Percentiles rank a stretch among this genome's conserved stretches.
phyloP scores from a whole-genome alignment of 805 yeast genomes.

The Lipomyces sp. region DNA sequence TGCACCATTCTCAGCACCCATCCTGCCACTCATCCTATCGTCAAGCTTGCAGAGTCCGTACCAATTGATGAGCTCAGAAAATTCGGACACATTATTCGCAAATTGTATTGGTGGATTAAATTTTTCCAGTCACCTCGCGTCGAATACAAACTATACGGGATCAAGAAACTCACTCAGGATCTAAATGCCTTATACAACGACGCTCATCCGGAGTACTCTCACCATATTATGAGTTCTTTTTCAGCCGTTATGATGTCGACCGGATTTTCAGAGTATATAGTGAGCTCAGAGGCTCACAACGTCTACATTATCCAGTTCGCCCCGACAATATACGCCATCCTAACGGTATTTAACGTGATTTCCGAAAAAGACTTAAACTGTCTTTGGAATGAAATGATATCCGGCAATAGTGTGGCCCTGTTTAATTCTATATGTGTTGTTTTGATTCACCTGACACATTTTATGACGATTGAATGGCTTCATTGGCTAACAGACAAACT shows the following conservation, averaged over 20 bases:
- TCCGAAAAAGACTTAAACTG: slow-evolving; percentile 14
- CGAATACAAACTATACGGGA: slow-evolving; percentile 29
- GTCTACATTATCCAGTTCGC: slow-evolving; percentile 28
- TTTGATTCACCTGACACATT: slow-evolving; percentile 13
- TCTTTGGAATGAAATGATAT: slow-evolving; percentile 24
- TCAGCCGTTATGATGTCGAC: slow-evolving; percentile 11
- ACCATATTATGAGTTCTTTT: slow-evolving; percentile 1
- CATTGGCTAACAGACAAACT: slow-evolving; percentile 23
- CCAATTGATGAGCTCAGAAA: slow-evolving; percentile 8
- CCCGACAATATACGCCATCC: slow-evolving; percentile 19
- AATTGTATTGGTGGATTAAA: slow-evolving; percentile 27
- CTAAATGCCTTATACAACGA: slow-evolving; percentile 19
- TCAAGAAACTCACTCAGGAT: slow-evolving; percentile 21
- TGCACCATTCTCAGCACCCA: slow-evolving; percentile 13
- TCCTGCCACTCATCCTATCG: slow-evolving; percentile 19
- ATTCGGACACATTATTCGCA: slow-evolving; percentile 16
- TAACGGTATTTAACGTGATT: slow-evolving; percentile 19
- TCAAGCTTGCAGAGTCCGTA: slow-evolving; percentile 12
- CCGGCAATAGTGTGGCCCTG: slow-evolving; percentile 12
- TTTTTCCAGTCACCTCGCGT: slow-evolving; percentile 23
- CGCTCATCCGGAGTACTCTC: slow-evolving; percentile 4
- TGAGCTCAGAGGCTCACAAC: slow-evolving; percentile 27
- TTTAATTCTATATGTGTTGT: slow-evolving; percentile 17
- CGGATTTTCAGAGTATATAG: slow-evolving; percentile 24
- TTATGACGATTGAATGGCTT: slow-evolving; percentile 20